These are phyloP conservation scores for Boletus tomentosulus DNA, from an alignment of 768 basidiomycete genomes.

Conservation along the genomic window DNA sequence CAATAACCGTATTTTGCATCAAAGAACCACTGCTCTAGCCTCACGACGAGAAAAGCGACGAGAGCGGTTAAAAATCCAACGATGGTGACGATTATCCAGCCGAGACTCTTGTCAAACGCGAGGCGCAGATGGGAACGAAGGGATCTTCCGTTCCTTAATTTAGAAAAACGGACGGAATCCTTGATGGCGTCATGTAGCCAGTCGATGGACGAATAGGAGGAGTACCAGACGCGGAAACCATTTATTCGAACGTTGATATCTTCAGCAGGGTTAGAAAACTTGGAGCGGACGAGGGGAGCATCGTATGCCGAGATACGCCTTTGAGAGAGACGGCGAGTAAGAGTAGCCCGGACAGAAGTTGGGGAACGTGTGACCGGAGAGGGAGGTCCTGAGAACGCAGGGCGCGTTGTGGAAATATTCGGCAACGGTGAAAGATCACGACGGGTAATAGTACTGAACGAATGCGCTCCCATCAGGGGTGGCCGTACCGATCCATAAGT, in stretches of 20 bases:
- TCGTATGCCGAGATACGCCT: slow-evolving; percentile 77
- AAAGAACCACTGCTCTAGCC: slow-evolving; percentile 85
- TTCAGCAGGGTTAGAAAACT: slow-evolving; percentile 33
- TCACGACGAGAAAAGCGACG: slow-evolving; percentile 81
- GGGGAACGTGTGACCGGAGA: slow-evolving; percentile 33
- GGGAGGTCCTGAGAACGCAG: slow-evolving; percentile 36
- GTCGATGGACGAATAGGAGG: slow-evolving; percentile 86
- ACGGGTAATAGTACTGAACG: slow-evolving; percentile 27
- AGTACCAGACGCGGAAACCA: slow-evolving; percentile 83
- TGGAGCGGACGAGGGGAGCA: slow-evolving; percentile 36
- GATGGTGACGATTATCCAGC: slow-evolving; percentile 86
- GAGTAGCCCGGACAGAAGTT: slow-evolving; percentile 28
- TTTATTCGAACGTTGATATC: slow-evolving; percentile 68
- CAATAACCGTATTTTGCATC: slow-evolving; percentile 94
- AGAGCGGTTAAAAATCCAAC: slow-evolving; percentile 85
- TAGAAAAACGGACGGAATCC: slow-evolving; percentile 78
- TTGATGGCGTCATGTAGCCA: slow-evolving; percentile 98
- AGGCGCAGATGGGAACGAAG: slow-evolving; percentile 61
- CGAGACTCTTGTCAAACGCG: slow-evolving; percentile 70
- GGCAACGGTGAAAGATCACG: slow-evolving; percentile 39
- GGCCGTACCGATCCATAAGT: slow-evolving; percentile 57
- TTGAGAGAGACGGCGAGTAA: slow-evolving; percentile 40
- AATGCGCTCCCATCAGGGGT: slow-evolving; percentile 22
- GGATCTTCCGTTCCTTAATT: slow-evolving; percentile 67
- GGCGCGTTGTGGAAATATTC: slow-evolving; percentile 26